Percentiles rank a stretch among this genome's conserved stretches.
Evolutionary conservation across 495 filamentous ascomycete species (phyloP).

Genomic region (Tuber calosporum): DNA sequence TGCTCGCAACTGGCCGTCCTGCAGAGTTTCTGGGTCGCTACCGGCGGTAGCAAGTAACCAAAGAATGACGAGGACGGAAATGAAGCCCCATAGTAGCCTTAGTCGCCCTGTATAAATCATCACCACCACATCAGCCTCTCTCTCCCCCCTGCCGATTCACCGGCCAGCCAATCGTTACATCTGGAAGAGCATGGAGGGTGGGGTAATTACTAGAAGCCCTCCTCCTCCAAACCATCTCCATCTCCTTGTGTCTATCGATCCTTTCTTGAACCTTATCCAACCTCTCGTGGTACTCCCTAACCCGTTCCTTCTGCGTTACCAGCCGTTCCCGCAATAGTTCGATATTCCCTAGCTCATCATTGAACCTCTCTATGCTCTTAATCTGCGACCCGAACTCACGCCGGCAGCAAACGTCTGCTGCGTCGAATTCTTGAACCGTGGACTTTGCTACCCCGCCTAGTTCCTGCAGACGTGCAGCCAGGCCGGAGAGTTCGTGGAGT

Average conservation of each 20-base stretch:
- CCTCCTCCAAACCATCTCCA: conserved; percentile 36
- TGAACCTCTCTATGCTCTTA: conserved; percentile 58
- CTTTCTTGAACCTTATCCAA: conserved; percentile 34
- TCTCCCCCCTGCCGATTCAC: background rate
- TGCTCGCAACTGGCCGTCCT: background rate
- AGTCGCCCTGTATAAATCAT: conserved; percentile 28
- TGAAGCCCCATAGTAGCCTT: conserved; percentile 37
- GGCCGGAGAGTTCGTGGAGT: conserved; percentile 59
- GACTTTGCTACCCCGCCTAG: conserved; percentile 57
- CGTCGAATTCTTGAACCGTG: conserved; percentile 57
- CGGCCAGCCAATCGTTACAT: background rate
- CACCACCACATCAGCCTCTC: conserved; percentile 7
- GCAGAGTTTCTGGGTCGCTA: conserved; percentile 20
- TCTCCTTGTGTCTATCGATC: conserved; percentile 38
- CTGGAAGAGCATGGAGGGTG: background rate
- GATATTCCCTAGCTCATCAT: conserved; percentile 63
- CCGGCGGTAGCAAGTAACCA: conserved; percentile 38
- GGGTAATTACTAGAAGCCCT: conserved; percentile 37
- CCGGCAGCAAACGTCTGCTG: conserved; percentile 55
- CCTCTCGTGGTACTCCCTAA: conserved; percentile 44
- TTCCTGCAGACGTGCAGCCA: conserved; percentile 61
- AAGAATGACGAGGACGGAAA: conserved; percentile 39
- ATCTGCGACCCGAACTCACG: conserved; percentile 60
- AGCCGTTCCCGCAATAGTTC: conserved; percentile 60
- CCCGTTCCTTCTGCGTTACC: conserved; percentile 54